phyloP scores from a whole-genome alignment of 2,329 filamentous ascomycete genomes.

The Sporothrix dimorphospora region DNA sequence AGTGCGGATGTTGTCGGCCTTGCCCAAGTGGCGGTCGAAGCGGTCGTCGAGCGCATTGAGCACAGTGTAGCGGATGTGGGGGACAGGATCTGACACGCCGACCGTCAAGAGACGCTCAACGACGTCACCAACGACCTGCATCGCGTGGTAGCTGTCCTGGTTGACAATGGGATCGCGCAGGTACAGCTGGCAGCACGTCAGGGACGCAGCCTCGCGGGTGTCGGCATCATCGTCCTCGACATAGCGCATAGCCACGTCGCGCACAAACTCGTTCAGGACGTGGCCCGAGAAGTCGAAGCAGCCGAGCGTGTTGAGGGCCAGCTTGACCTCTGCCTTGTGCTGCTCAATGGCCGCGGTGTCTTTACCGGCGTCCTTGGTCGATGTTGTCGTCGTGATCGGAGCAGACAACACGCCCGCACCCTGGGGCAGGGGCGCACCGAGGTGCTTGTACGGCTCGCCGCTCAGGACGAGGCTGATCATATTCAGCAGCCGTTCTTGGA shows the following conservation, averaged over 20 bases:
- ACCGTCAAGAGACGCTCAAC: constrained; percentile 96
- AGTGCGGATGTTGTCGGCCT: constrained; percentile 95
- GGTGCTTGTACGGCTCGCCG: constrained; percentile 85
- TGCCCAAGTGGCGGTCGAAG: constrained; percentile 95
- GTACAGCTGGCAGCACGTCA: constrained; percentile 98
- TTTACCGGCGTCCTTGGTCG: constrained; percentile 78
- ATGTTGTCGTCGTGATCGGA: constrained; percentile 40
- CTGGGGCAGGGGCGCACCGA: constrained; percentile 74
- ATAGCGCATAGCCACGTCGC: constrained; percentile 96
- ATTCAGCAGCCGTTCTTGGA: constrained; percentile 91
- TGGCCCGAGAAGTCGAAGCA: constrained; percentile 95
- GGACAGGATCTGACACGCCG: constrained; percentile 87
- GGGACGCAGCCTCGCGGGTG: constrained; percentile 88
- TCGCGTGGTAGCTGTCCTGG: constrained; percentile 94
- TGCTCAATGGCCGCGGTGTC: constrained; percentile 80
- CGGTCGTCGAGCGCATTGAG: constrained; percentile 86
- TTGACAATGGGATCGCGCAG: constrained; percentile 96
- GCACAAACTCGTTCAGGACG: constrained; percentile 96
- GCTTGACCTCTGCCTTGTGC: constrained; percentile 82
- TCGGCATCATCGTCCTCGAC: constrained; percentile 94
- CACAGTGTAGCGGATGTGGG: constrained; percentile 86
- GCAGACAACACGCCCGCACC: constrained; percentile 22
- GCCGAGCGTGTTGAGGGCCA: constrained; percentile 93
- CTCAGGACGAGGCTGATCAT: constrained; percentile 94
- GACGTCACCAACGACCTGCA: constrained; percentile 96